phyloP scores from a whole-genome alignment of 1,139 yeast species.

The Saccharomyces hybrid region DNA sequence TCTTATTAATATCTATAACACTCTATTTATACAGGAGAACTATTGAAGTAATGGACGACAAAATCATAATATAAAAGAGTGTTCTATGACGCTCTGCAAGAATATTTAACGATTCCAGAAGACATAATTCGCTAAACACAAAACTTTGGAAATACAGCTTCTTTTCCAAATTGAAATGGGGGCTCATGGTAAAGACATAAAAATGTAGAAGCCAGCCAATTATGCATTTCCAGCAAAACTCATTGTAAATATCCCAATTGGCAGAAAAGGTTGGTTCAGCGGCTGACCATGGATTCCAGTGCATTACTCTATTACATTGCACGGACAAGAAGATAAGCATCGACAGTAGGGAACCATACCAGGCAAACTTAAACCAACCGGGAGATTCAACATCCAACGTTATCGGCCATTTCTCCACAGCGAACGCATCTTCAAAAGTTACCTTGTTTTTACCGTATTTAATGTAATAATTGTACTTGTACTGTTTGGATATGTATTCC shows the following conservation, averaged over 20 bases:
- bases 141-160: slow-evolving; percentile 53
- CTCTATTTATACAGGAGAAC: slow-evolving; percentile 6
- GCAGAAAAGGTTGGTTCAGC: background rate
- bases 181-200: slow-evolving; percentile 47
- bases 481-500: slow-evolving; percentile 7
- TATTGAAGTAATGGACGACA: background rate
- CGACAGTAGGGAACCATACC: background rate
- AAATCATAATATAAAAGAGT: slow-evolving; percentile 4
- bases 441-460: slow-evolving; percentile 10
- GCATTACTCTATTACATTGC: slow-evolving; percentile 3
- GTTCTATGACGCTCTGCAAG: slow-evolving; percentile 4
- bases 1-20: background rate
- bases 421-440: background rate
- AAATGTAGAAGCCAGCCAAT: slow-evolving; percentile 56
- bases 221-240: slow-evolving; percentile 38
- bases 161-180: slow-evolving; percentile 42
- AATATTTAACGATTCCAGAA: slow-evolving; percentile 16
- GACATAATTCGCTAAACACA: slow-evolving; percentile 49
- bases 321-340: background rate
- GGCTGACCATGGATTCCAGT: slow-evolving; percentile 20
- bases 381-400: background rate
- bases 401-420: slow-evolving; percentile 19
- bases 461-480: slow-evolving; percentile 19
- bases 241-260: slow-evolving; percentile 11
- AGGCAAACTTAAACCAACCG: background rate